Evolutionary conservation across 495 filamentous ascomycete species (phyloP).

Genomic region (Xanthoparmelia taractica): DNA sequence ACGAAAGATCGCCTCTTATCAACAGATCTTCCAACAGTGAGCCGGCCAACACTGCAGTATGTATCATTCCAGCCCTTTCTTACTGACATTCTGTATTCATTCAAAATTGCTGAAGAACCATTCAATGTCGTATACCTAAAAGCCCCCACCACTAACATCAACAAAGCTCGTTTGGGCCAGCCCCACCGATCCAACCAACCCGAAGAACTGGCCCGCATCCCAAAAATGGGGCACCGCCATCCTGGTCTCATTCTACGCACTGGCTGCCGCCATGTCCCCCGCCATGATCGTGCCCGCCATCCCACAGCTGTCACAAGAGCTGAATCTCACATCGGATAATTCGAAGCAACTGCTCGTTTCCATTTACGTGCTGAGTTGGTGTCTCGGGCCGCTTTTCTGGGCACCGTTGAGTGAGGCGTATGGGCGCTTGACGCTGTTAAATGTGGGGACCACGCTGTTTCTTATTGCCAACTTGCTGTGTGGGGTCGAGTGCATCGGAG

Average conservation of each 20-base stretch:
- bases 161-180: conserved; percentile 11
- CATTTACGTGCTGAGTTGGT: conserved; percentile 42
- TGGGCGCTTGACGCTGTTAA: conserved; percentile 43
- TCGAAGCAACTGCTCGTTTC: conserved; percentile 26
- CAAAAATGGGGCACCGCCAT: conserved; percentile 26
- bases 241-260: conserved; percentile 28
- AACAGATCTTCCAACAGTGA: not conserved
- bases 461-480: too few species aligned
- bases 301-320: conserved; percentile 20
- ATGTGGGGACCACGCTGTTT: too few species aligned
- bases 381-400: conserved; percentile 46
- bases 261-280: conserved; percentile 28
- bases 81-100: too few species aligned
- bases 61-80: not conserved
- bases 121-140: too few species aligned
- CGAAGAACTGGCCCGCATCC: conserved; percentile 27
- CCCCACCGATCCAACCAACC: conserved; percentile 28
- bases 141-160: too few species aligned
- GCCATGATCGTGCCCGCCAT: conserved; percentile 32
- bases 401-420: conserved; percentile 51
- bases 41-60: not conserved
- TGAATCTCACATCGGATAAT: conserved; percentile 22
- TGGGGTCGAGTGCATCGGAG: too few species aligned
- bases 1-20: not conserved
- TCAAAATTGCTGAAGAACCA: too few species aligned